Evolutionary conservation across 2,329 filamentous ascomycete genomes (phyloP).

Genomic region (Volutella citrinella): DNA sequence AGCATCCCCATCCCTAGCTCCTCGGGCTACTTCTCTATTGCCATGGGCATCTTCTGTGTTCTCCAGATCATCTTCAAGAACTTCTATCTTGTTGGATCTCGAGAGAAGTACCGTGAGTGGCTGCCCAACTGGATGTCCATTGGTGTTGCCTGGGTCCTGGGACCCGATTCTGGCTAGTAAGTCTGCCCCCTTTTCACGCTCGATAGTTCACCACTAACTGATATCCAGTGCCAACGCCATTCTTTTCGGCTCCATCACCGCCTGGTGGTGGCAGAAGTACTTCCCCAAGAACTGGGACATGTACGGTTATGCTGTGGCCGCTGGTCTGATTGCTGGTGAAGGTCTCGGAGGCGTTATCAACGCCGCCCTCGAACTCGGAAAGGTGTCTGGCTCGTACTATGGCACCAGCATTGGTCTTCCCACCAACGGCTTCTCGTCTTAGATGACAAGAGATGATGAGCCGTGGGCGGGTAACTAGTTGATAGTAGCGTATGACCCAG

Average conservation of each 20-base stretch:
- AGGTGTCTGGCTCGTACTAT: conserved; percentile 26
- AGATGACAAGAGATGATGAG: no score
- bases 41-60: conserved; percentile 49
- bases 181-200: no score
- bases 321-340: conserved; percentile 61
- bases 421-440: no score
- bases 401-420: conserved; percentile 17
- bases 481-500: no score
- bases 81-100: conserved; percentile 49
- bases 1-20: conserved; percentile 53
- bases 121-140: conserved; percentile 63
- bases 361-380: conserved; percentile 41
- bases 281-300: conserved; percentile 49
- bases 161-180: conserved; percentile 52
- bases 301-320: conserved; percentile 58
- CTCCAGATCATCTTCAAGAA: conserved; percentile 52
- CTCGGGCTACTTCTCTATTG: conserved; percentile 55
- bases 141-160: conserved; percentile 57
- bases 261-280: conserved; percentile 53
- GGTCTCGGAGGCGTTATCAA: conserved; percentile 61
- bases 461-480: no score
- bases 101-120: conserved; percentile 53
- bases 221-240: conserved; percentile 55
- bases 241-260: conserved; percentile 50
- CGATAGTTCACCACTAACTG: no score